These are phyloP conservation scores for Pleurotus citrinopileatus DNA, from an alignment of 768 basidiomycete species.

Conservation along the genomic window DNA sequence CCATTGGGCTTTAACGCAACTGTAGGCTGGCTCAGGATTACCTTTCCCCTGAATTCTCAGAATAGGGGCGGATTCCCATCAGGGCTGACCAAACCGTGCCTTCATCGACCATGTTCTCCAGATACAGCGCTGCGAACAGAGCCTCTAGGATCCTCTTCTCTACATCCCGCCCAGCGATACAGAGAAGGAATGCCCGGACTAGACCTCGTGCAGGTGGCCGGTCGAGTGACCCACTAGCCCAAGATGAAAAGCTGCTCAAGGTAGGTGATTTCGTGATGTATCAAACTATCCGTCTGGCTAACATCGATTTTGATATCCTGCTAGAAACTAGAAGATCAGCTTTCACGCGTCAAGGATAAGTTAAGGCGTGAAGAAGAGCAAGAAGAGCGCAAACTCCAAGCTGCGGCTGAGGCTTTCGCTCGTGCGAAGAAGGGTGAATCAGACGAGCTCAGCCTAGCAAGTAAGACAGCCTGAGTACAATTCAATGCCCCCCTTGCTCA, in stretches of 20 bases:
- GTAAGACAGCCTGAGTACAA: background rate
- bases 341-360: constrained; percentile 21
- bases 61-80: no score
- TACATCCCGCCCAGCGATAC: background rate
- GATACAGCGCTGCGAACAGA: background rate
- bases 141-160: background rate
- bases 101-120: background rate
- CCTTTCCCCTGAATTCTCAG: no score
- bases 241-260: constrained; percentile 27
- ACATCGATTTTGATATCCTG: constrained; percentile 8
- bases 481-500: background rate
- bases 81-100: no score
- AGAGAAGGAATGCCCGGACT: background rate
- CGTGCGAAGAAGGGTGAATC: background rate
- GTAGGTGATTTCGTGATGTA: constrained; percentile 10
- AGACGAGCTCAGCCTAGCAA: constrained; percentile 6
- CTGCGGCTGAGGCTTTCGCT: constrained; percentile 16
- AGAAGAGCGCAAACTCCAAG: constrained; percentile 13
- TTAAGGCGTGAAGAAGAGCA: constrained; percentile 24
- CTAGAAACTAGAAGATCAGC: constrained; percentile 27
- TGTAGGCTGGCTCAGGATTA: no score
- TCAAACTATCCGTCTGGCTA: background rate
- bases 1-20: no score
- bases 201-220: constrained; percentile 2
- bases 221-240: constrained; percentile 15